Evolutionary conservation across 1,284 basidiomycete species (phyloP), one percentile per base, ranked within the genome.

Genomic region (Puccinia novopanici): DNA sequence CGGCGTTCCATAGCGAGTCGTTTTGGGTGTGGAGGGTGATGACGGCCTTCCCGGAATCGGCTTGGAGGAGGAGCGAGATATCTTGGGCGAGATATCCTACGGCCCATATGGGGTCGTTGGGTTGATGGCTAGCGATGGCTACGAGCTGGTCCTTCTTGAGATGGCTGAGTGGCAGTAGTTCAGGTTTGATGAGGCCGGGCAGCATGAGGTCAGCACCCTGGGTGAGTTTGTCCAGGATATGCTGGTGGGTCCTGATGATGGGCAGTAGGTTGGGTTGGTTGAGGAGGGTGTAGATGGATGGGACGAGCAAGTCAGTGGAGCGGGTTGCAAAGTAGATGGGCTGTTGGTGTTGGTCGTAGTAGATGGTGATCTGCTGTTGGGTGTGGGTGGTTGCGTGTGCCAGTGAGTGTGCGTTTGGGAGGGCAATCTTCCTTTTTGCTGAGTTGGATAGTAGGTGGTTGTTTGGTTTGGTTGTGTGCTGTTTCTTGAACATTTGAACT

Each of bases 401-500:
- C 6, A 24, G 45, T 10, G n/a, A n/a, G n/a, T 37, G n/a, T 67
- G 57, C 27, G 40, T 65, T 37, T 76, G 17, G 67, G 8, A 65
- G n/a, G n/a, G n/a, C n/a, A n/a, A n/a, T n/a, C n/a, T 76, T 76
- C 59, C 52, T 76, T 22, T 40, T 67, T 27, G 75, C 75, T 50
- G 75, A 76, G 42, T 34, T 50, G 19, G 42, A 45, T 10, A 76
- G 65, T 17, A n/a, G n/a, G n/a, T 59, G 37, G 48, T 61, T 50
- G 45, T 19, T 17, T 13, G 75, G 50, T 70, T 77, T 77, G 27
- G 34, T 68, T 15, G 50, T 24, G 54, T 77, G 75, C 12, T 45
- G 17, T 77, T 52, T 27, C 52, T 77, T 77, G 65, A 77, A 77
- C 75, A 77, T 77, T 40, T 30, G n/a, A n/a, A n/a, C n/a, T n/a